Percentiles rank a stretch among this genome's conserved stretches.
Evolutionary conservation across 2,329 filamentous ascomycete genomes (phyloP).

Genomic region (Boeremia exigua): DNA sequence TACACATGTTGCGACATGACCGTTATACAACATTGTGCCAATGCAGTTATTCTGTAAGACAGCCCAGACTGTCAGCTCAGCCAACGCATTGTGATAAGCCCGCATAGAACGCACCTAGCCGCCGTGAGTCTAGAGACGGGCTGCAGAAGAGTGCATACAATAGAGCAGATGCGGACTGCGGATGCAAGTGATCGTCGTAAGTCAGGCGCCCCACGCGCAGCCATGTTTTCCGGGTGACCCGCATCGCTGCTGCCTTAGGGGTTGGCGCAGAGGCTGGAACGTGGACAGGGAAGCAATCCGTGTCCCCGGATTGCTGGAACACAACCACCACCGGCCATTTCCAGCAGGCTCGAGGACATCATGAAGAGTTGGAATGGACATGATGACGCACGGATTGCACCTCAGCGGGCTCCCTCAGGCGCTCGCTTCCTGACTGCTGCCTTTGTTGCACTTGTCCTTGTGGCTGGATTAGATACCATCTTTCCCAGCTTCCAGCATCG

Average conservation of each 20-base stretch:
- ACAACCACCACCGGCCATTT: slow-evolving; percentile 4
- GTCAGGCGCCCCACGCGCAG: slow-evolving; percentile 14
- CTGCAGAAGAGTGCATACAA: slow-evolving; percentile 28
- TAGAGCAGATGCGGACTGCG: slow-evolving; percentile 15
- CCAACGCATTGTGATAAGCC: slow-evolving; percentile 32
- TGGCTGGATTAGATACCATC: slow-evolving; percentile 27
- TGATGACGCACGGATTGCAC: slow-evolving; percentile 16
- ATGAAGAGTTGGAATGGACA: slow-evolving; percentile 33
- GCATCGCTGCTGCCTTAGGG: slow-evolving; percentile 16
- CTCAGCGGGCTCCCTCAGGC: slow-evolving; percentile 9
- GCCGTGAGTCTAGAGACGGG: slow-evolving; percentile 22
- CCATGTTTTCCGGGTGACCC: slow-evolving; percentile 7
- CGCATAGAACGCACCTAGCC: slow-evolving; percentile 35
- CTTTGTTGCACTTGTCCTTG: slow-evolving; percentile 24
- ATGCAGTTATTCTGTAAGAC: background rate
- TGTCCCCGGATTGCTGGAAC: background rate
- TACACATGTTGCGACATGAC: background rate
- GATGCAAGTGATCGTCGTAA: slow-evolving; percentile 26
- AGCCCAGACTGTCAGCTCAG: slow-evolving; percentile 13
- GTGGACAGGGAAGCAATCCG: background rate
- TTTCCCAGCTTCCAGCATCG: slow-evolving; percentile 22
- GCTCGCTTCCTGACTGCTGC: slow-evolving; percentile 22
- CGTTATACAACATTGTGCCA: slow-evolving; percentile 1
- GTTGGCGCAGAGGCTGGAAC: background rate
- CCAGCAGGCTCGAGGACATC: slow-evolving; percentile 9